phyloP scores from a whole-genome alignment of 768 basidiomycete species.

The Myochromella boudieri region DNA sequence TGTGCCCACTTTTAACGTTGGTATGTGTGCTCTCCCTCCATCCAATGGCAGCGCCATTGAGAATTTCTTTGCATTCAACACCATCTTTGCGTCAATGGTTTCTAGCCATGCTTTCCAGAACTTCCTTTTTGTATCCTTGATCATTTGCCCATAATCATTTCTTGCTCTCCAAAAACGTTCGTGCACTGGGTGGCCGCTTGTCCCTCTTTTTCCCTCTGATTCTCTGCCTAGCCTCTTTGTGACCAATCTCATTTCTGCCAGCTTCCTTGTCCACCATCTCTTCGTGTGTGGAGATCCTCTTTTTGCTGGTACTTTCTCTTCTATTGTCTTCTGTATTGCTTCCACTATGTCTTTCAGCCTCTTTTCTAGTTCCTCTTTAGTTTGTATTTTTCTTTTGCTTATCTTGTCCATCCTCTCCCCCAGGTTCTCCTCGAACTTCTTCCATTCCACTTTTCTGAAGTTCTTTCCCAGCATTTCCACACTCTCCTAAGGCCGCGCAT shows the following conservation, averaged over 20 bases:
- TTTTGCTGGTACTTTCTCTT: neutral
- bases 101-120: too few species aligned
- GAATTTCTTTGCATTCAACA: too few species aligned
- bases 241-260: too few species aligned
- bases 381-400: constrained; percentile 24
- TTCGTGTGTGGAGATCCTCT: neutral
- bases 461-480: constrained; percentile 4
- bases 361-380: constrained; percentile 12
- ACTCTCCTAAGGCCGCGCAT: constrained; percentile 5
- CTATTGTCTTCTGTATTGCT: neutral
- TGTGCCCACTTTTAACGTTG: too few species aligned
- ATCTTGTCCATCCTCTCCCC: neutral
- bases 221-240: neutral
- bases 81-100: too few species aligned
- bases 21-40: too few species aligned
- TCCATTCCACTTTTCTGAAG: constrained; percentile 24
- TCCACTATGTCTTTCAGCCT: neutral
- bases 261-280: neutral
- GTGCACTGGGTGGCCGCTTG: too few species aligned
- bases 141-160: too few species aligned
- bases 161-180: too few species aligned
- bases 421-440: constrained; percentile 23
- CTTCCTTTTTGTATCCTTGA: too few species aligned
- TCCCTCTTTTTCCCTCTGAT: too few species aligned
- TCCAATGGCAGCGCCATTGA: too few species aligned